These are phyloP conservation scores for Trichoderma sp. DNA, from an alignment of 2,329 filamentous ascomycete species.

Conservation along the genomic window DNA sequence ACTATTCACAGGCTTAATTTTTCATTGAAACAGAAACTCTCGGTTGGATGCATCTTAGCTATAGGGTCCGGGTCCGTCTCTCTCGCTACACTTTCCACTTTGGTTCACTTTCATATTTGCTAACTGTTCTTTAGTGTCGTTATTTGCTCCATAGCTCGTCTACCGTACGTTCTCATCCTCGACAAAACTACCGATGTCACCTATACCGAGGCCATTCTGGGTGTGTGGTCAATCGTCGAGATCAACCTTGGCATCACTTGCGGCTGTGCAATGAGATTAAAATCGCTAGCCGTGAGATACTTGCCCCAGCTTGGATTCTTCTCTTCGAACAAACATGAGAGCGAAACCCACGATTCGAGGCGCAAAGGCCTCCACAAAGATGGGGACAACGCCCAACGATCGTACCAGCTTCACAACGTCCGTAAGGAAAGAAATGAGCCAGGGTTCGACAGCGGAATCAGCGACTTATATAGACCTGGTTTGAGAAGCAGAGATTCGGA, in stretches of 20 bases:
- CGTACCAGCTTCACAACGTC: not conserved
- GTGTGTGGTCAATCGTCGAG: not conserved
- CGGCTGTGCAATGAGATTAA: not conserved
- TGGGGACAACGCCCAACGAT: not conserved
- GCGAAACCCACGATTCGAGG: not conserved
- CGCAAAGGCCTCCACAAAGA: not conserved
- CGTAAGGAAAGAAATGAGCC: not conserved
- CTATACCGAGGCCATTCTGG: not conserved
- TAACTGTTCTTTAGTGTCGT: not conserved
- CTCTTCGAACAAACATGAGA: not conserved
- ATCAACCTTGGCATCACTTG: not conserved
- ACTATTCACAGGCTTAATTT: not conserved
- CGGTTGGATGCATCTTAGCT: not conserved
- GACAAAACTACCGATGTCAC: not conserved
- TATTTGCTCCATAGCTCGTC: not conserved
- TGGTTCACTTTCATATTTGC: not conserved
- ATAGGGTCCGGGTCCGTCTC: not conserved
- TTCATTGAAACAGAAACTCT: not conserved
- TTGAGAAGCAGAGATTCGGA: not conserved
- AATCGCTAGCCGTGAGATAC: not conserved
- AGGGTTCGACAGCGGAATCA: not conserved
- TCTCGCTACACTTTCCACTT: not conserved
- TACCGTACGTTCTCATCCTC: conserved; percentile 22
- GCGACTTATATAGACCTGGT: not conserved
- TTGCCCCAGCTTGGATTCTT: not conserved